Percentiles rank a stretch among this genome's conserved stretches.
Conservation (phyloP, 768 basidiomycete species). For the Boletus rubroflammeus region DNA sequence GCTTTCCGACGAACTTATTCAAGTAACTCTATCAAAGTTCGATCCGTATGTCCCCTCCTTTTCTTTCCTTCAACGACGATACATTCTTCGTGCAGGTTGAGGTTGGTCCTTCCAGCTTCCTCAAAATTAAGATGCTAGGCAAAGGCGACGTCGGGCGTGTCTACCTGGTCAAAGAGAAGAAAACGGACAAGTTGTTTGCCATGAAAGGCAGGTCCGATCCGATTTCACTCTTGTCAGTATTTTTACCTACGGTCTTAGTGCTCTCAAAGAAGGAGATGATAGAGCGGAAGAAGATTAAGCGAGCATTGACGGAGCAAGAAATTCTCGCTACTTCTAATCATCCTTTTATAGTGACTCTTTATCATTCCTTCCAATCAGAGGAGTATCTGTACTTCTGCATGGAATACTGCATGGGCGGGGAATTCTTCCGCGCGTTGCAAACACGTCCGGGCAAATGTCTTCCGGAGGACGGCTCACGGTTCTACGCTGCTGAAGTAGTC, state of each 20-base stretch:
- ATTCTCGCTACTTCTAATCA: conserved; percentile 98
- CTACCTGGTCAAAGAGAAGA: conserved; percentile 97
- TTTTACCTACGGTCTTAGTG: conserved; percentile 51
- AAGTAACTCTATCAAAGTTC: conserved; percentile 94
- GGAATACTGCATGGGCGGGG: conserved; percentile 99
- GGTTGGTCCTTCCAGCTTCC: conserved; percentile 90
- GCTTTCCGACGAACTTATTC: conserved; percentile 95
- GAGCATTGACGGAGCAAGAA: conserved; percentile 97
- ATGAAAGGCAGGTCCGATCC: conserved; percentile 84
- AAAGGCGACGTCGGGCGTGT: conserved; percentile 99
- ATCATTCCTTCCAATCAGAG: conserved; percentile 98
- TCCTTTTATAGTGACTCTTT: conserved; percentile 98
- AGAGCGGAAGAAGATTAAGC: conserved; percentile 98
- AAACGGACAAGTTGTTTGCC: conserved; percentile 90
- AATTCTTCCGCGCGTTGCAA: conserved; percentile 98
- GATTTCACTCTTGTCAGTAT: not conserved
- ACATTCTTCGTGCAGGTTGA: conserved; percentile 59
- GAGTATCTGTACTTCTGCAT: conserved; percentile 98
- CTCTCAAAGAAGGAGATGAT: conserved; percentile 99
- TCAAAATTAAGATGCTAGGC: conserved; percentile 96
- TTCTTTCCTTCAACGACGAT: not conserved
- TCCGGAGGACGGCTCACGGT: conserved; percentile 90
- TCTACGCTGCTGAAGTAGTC: conserved; percentile 98
- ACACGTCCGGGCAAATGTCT: conserved; percentile 96
- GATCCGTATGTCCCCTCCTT: conserved; percentile 53